Percentiles rank a stretch among this genome's conserved stretches.
Conservation (phyloP, 139 green algal species). For the Trebouxia sp. region DNA sequence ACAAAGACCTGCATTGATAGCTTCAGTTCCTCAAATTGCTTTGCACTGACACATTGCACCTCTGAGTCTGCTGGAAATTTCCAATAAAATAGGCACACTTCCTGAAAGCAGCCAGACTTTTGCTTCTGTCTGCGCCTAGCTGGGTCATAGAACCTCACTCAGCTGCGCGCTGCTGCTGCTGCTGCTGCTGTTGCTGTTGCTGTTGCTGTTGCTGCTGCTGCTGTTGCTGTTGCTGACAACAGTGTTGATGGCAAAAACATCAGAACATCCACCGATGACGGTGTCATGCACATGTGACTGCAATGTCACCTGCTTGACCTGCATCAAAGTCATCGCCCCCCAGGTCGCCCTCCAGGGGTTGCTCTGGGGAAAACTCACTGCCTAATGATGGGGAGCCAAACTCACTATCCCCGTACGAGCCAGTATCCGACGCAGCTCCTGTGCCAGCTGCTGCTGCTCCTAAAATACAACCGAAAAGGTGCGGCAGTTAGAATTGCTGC, state of each 20-base stretch:
- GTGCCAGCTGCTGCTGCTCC: conserved; percentile 3
- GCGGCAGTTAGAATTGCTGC: neutral
- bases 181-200: too few species aligned
- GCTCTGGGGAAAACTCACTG: conserved; percentile 16
- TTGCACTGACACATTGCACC: too few species aligned
- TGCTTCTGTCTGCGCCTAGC: too few species aligned
- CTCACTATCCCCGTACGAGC: neutral
- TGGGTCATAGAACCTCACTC: too few species aligned
- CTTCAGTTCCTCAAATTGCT: too few species aligned
- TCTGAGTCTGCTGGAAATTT: too few species aligned
- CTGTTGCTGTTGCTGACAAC: too few species aligned
- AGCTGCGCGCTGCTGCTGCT: too few species aligned
- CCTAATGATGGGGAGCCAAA: conserved; percentile 13
- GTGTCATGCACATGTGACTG: neutral
- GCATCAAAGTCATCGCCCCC: conserved; percentile 38
- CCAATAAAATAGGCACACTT: too few species aligned
- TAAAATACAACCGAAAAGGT: neutral
- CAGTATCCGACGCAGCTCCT: neutral
- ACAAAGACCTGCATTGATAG: too few species aligned
- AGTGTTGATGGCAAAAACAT: neutral
- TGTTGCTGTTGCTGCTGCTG: too few species aligned
- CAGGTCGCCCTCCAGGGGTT: conserved; percentile 32
- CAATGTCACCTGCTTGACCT: neutral
- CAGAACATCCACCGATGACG: neutral
- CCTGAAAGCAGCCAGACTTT: too few species aligned